Base-by-base conservation (phyloP, 208 protist species). In the Trypanosoma cruzi region DNA sequence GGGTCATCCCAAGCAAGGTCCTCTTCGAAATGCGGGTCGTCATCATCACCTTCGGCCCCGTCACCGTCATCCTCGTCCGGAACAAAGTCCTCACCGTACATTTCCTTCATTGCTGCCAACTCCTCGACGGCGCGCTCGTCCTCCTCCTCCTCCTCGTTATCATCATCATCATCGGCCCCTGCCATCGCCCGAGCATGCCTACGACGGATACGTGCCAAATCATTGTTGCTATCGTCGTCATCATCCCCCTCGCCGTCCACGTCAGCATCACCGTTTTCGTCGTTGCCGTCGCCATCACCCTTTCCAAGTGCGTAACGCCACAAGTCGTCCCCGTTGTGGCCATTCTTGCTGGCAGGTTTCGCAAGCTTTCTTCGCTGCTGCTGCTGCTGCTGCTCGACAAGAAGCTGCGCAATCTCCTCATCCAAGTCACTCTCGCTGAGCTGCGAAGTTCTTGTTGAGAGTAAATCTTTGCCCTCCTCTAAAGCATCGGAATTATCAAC, bases 231-330 rank as follows among this genome's bases (percentile, higher is more conserved):
- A 55, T 74, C 75, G 68, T 77, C 77, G 22, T 79, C 64, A 22
- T 82, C 81, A 5, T 82, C 75, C 24, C 75, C 78, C 31, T 66
- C 80, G 36, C 82, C 81, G 2, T 67, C 54, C 1, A 59, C 64
- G 7, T 80, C 78, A 11, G 74, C 79, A 34, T 78, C 82, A 31
- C 84, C 85, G n/a, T 73, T n/a, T n/a, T n/a, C 68, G 6, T 66
- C 57, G 6, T 79, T 72, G 20, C 77, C 85, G 18, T 77, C 69
- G 5, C 56, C 59, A 11, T 79, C 71, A 26, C 77, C 78, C 40
- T 83, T 88, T 42, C 91, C 91, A 64, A 96, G 94, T 18, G 86
- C 91, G 71, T 94, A 97, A 52, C 90, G 88, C 86, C 88, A 95
- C 46, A 64, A 67, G 32, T 92, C 78, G 29, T 77, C 71, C 8